These are phyloP conservation scores for Penicillium canescens DNA, from an alignment of 495 filamentous ascomycete genomes.

Conservation along the genomic window DNA sequence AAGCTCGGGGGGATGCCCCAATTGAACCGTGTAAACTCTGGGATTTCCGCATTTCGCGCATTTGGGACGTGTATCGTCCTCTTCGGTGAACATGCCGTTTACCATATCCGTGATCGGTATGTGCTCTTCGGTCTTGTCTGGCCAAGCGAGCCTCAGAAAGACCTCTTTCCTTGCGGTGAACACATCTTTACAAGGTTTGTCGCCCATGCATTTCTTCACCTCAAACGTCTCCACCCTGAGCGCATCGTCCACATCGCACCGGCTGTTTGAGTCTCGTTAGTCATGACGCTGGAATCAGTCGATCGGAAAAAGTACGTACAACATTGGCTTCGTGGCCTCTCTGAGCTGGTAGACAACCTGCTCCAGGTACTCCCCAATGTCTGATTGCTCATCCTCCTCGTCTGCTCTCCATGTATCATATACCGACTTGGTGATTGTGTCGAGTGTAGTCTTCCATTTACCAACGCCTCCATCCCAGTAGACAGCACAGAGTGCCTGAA, in stretches of 20 bases:
- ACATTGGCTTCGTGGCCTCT: background rate
- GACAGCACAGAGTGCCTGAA: conserved; percentile 9
- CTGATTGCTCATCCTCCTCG: conserved; percentile 17
- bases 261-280: background rate
- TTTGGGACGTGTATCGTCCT: background rate
- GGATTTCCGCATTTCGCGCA: background rate
- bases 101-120: background rate
- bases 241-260: background rate
- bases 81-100: background rate
- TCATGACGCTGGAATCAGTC: background rate
- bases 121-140: no score
- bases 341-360: conserved; percentile 14
- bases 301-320: conserved; percentile 11
- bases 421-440: conserved; percentile 3
- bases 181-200: background rate
- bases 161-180: background rate
- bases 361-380: conserved; percentile 25
- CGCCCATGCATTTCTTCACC: background rate
- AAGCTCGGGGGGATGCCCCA: conserved; percentile 8
- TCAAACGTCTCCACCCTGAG: background rate
- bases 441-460: background rate
- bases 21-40: background rate
- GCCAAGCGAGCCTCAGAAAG: background rate
- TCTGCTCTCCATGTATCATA: background rate
- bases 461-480: conserved; percentile 22